phyloP scores from a whole-genome alignment of 1,284 basidiomycete genomes.

The Puccinia polysora region DNA sequence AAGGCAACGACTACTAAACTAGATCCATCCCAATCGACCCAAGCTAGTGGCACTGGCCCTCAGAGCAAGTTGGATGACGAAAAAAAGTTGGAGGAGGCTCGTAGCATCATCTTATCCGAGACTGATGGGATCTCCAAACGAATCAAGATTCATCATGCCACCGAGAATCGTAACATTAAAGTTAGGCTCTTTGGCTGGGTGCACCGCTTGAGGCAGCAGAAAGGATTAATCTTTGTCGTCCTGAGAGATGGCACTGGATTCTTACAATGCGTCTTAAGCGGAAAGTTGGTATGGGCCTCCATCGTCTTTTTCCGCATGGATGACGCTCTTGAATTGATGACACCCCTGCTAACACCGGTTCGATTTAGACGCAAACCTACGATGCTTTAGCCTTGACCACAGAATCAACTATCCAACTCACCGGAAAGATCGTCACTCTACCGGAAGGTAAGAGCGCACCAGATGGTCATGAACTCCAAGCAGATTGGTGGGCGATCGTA shows the following conservation, averaged over 20 bases:
- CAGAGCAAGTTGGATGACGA: conserved; percentile 66
- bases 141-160: conserved; percentile 73
- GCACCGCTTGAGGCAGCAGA: conserved; percentile 85
- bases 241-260: conserved; percentile 96
- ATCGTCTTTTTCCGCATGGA: background rate
- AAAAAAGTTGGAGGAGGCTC: conserved; percentile 79
- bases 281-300: conserved; percentile 64
- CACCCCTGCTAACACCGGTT: background rate
- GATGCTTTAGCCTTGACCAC: conserved; percentile 88
- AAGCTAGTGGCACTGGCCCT: conserved; percentile 56
- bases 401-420: conserved; percentile 85
- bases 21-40: conserved; percentile 69
- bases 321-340: too few relatives aligned
- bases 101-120: conserved; percentile 75
- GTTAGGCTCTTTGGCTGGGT: conserved; percentile 95
- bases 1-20: conserved; percentile 65
- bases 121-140: conserved; percentile 58
- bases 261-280: conserved; percentile 82
- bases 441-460: conserved; percentile 94
- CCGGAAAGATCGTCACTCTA: conserved; percentile 76
- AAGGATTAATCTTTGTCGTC: conserved; percentile 88
- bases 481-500: conserved; percentile 87
- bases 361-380: conserved; percentile 72
- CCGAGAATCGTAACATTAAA: conserved; percentile 65
- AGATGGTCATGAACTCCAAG: conserved; percentile 86